Percentiles rank a stretch among this genome's conserved stretches.
These are phyloP conservation scores for Cladophialophora immunda DNA, from an alignment of 2,329 filamentous ascomycete genomes.

Conservation along the genomic window DNA sequence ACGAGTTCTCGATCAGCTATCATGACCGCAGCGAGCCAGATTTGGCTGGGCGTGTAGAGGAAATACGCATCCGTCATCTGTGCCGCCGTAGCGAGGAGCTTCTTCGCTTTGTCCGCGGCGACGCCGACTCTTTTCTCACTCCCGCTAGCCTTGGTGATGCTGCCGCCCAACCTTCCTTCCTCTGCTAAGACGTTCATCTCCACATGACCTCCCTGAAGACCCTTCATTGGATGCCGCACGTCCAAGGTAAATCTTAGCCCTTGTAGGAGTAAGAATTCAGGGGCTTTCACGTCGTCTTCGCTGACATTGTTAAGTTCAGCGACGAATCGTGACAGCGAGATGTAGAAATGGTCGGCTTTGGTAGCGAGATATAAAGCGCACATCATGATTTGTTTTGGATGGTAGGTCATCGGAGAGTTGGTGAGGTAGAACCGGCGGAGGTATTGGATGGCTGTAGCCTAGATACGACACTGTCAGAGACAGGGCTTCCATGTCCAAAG, in stretches of 20 bases:
- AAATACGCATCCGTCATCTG: slow-evolving; percentile 96
- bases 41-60: slow-evolving; percentile 92
- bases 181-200: slow-evolving; percentile 75
- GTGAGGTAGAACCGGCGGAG: slow-evolving; percentile 94
- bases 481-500: not conserved
- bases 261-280: slow-evolving; percentile 92
- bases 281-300: slow-evolving; percentile 83
- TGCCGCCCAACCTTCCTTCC: slow-evolving; percentile 51
- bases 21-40: slow-evolving; percentile 83
- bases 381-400: slow-evolving; percentile 86
- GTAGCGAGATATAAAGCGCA: slow-evolving; percentile 91
- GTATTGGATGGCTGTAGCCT: slow-evolving; percentile 86
- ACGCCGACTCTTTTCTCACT: slow-evolving; percentile 58
- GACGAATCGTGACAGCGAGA: slow-evolving; percentile 71
- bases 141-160: slow-evolving; percentile 24
- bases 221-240: slow-evolving; percentile 87
- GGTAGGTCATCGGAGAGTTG: slow-evolving; percentile 96
- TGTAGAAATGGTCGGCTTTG: slow-evolving; percentile 88
- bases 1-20: slow-evolving; percentile 70
- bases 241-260: slow-evolving; percentile 93
- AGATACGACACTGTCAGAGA: slow-evolving; percentile 12
- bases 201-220: slow-evolving; percentile 84
- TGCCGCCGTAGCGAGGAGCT: slow-evolving; percentile 79
- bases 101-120: slow-evolving; percentile 77
- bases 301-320: slow-evolving; percentile 75